A percentile compares a stretch with the other conserved stretches of the same genome.
Conservation (phyloP, 2,329 filamentous ascomycete genomes). For the Fusarium irregulare region DNA sequence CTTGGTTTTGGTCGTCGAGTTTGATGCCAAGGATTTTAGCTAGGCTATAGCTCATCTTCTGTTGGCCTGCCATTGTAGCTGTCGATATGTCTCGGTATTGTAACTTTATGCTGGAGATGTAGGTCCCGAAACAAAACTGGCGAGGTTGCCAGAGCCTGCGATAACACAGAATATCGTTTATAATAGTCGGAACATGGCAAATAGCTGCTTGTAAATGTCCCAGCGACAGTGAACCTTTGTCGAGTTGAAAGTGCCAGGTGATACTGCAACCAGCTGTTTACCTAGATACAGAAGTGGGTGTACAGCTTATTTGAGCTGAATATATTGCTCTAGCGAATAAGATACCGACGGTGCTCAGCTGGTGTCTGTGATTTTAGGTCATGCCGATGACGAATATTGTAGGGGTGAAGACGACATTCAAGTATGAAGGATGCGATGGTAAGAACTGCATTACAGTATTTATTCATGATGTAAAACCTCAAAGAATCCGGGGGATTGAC, state of each 20-base stretch:
- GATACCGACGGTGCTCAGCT: conserved; percentile 7
- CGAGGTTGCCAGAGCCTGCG: too few species aligned
- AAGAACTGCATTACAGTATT: conserved; percentile 5
- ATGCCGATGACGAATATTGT: conserved; percentile 45
- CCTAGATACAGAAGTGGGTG: conserved; percentile 13
- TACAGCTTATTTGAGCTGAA: conserved; percentile 11
- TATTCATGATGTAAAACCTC: conserved; percentile 4
- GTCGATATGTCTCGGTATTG: background rate
- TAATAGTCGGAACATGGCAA: background rate
- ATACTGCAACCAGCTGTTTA: conserved; percentile 6
- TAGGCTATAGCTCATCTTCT: conserved; percentile 74
- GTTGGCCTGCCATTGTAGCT: conserved; percentile 32
- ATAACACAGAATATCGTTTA: background rate
- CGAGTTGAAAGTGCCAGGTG: conserved; percentile 18
- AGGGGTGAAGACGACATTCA: conserved; percentile 44
- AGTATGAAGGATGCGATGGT: background rate
- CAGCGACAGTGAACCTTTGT: background rate
- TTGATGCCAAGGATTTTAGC: conserved; percentile 88
- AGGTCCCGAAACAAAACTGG: background rate
- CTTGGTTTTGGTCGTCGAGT: conserved; percentile 66
- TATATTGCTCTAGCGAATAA: conserved; percentile 28
- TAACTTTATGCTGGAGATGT: background rate
- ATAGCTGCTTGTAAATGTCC: background rate
- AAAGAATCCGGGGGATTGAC: background rate
- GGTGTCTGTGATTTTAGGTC: conserved; percentile 26